These are phyloP conservation scores for Apiospora saccharicola DNA, from an alignment of 2,329 filamentous ascomycete species.

Conservation along the genomic window DNA sequence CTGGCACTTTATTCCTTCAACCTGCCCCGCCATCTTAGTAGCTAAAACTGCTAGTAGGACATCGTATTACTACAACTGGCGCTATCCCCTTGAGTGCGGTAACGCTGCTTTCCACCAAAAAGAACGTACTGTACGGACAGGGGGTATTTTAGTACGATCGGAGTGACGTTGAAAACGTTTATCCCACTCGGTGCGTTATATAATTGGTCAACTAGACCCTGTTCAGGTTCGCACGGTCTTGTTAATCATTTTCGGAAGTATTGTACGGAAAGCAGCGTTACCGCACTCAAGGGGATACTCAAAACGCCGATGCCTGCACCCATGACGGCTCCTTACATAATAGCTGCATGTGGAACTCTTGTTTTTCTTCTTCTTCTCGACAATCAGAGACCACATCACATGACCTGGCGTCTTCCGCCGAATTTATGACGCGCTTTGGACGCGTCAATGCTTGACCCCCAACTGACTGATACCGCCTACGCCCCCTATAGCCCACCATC, in stretches of 20 bases:
- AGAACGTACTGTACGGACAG: too few species aligned
- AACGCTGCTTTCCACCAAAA: too few species aligned
- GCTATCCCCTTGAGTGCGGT: too few species aligned
- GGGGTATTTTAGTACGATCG: too few species aligned
- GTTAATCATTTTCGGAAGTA: too few species aligned
- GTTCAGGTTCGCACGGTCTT: too few species aligned
- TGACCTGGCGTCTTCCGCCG: not conserved
- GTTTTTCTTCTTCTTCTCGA: not conserved
- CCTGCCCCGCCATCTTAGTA: not conserved
- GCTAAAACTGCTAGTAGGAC: not conserved
- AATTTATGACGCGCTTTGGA: not conserved
- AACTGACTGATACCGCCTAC: not conserved
- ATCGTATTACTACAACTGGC: constrained; percentile 3
- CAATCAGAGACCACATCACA: not conserved
- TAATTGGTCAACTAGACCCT: too few species aligned
- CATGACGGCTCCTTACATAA: constrained; percentile 16
- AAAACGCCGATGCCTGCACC: constrained; percentile 10
- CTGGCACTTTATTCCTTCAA: not conserved
- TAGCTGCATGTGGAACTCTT: constrained; percentile 4
- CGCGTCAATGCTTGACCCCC: not conserved
- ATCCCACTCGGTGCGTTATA: too few species aligned
- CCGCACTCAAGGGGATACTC: too few species aligned
- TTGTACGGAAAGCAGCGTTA: too few species aligned
- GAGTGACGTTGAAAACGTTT: too few species aligned
- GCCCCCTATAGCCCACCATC: too few species aligned